Base-by-base conservation (phyloP, 805 yeast species). In the Teunomyces tritomae region DNA sequence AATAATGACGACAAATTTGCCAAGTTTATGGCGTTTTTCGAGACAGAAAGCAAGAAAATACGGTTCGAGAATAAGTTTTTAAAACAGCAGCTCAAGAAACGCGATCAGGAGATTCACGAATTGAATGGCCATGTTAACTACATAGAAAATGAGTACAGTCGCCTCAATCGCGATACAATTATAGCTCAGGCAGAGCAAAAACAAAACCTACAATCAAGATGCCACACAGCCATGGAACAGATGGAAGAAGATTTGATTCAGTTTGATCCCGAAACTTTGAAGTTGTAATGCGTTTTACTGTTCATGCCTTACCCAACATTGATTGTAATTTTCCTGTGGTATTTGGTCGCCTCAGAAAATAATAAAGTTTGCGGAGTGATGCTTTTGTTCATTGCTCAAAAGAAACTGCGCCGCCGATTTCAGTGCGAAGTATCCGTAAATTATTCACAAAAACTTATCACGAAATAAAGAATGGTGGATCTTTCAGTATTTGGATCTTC, bases 51-150 rank as follows among this genome's bases (percentile, higher is more conserved):
- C 11, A 53, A 47, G 20, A 57, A 61, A 46, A 53, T 63, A 33
- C 57, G 60, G 40, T 71, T 71, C 52, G 74, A 71, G 49, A 70
- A 68, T 47, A 59, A 57, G 47, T 70, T 56, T 49, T 55, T 71
- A 45, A 64, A 59, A 43, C 56, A 55, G 14, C 53, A 60, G 35
- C 28, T 64, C 7, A 39, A 43, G 1, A 57, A 50, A 26, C 58
- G 56, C 35, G 40, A 53, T 5, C 48, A 54, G 11, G 62, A 59
- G 48, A 55, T 57, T 13, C 32, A 47, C 2, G 72, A 68, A 44
- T 43, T 65, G 17, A 51, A 51, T 20, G 50, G 49, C n/a, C 66
- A 67, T 39, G 47, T 62, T 14, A 52, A 48, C 28, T 61, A 59
- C 47, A 53, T 64, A 49, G 59, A 59, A 16, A 50, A 49, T 11